Base-by-base conservation (phyloP, 2,329 filamentous ascomycete genomes). In the Harringtonia aguacate region DNA sequence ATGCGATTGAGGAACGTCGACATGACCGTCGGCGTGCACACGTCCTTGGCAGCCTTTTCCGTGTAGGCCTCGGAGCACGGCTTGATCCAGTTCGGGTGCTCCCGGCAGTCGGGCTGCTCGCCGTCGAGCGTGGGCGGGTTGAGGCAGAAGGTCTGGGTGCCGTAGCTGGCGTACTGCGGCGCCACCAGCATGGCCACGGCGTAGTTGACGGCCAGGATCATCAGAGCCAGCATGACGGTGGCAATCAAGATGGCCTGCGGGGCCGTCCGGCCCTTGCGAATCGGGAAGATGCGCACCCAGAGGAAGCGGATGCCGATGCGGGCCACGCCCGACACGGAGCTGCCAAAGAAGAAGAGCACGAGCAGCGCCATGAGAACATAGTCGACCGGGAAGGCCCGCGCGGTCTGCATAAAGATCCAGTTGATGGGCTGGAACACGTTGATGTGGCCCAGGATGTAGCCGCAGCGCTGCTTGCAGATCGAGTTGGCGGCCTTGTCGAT, bases 401-500 rank as follows among this genome's bases (percentile, higher is more conserved):
- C 83, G 0, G 87, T 77, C 62, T 84, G 74, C 50, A 94, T 79
- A 48, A 95, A 78, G 46, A 94, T 69, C 76, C 83, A 94, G 66
- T 98, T 97, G 58, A 95, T 70, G 2, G 92, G 92, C 60, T 98
- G 92, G 69, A 95, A 94, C 53, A 97, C 80, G 60, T 94, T 87
- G 61, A 94, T 84, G 57, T 71, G 74, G 36, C 81, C 87, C 5
- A 98, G 73, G 40, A 97, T 85, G 64, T 95, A 98, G 49, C 92
- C 92, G 59, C 92, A 98, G 54, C 79, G 81, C 47, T 80, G 70
- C 61, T 92, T 90, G 75, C 92, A 98, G 50, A 94, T 69, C 4
- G 89, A 95, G 67, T 97, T 95, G 62, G 84, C 89, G 30, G 88
- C 86, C 68, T 97, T 97, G 74, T 98, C 92, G 56, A 97, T 88